Percentiles rank a stretch among this genome's conserved stretches.
These are phyloP conservation scores for Rhodamnia argentea DNA, from an alignment of 345 rosid species.

Conservation along the genomic window DNA sequence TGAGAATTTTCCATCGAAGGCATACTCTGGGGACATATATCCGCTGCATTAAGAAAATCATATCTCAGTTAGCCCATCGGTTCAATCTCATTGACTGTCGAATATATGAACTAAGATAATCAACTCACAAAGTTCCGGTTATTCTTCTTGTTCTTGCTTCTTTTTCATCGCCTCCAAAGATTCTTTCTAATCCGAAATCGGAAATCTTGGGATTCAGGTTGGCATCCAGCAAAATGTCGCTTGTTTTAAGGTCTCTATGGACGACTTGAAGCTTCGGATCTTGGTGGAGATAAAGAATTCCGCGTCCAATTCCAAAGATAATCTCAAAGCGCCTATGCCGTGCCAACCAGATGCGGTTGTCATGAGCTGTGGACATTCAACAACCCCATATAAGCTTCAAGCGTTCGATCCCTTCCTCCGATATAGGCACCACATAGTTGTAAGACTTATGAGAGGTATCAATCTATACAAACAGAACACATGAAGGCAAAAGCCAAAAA, in stretches of 20 bases:
- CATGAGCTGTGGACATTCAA: conserved; percentile 12
- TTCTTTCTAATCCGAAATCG: conserved; percentile 46
- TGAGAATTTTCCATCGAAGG: conserved; percentile 31
- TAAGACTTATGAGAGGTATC: background rate
- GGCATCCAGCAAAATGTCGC: conserved; percentile 34
- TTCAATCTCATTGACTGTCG: background rate
- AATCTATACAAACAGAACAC: too few relatives aligned
- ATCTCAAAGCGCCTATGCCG: conserved; percentile 25
- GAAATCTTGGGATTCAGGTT: conserved; percentile 45
- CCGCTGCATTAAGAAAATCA: background rate
- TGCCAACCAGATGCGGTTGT: conserved; percentile 7
- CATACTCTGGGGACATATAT: conserved; percentile 12
- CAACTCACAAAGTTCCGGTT: conserved; percentile 43
- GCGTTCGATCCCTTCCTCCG: background rate
- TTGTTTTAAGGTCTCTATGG: conserved; percentile 46
- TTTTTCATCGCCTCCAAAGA: conserved; percentile 31
- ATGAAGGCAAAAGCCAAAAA: background rate
- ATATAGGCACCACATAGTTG: background rate
- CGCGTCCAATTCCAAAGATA: conserved; percentile 34
- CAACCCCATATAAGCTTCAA: background rate
- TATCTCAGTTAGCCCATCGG: background rate
- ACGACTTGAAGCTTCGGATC: conserved; percentile 36
- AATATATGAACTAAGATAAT: too few relatives aligned
- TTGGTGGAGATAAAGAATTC: conserved; percentile 49
- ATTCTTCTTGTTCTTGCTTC: conserved; percentile 30